These are phyloP conservation scores for Pseudogymnoascus sp. DNA, from an alignment of 2,329 filamentous ascomycete species.

Conservation along the genomic window DNA sequence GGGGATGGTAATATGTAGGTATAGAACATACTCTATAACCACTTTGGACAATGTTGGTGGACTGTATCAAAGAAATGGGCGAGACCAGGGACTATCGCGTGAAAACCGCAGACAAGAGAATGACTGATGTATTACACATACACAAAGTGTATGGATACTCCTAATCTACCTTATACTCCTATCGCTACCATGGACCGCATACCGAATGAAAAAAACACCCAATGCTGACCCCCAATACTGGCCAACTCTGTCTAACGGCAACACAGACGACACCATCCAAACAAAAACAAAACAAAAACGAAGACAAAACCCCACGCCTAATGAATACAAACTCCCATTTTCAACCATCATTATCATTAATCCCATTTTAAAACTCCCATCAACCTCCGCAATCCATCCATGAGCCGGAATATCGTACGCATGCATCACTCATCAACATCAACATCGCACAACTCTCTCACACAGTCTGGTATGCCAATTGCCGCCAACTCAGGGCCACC, in stretches of 20 bases:
- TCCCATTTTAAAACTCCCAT: not conserved
- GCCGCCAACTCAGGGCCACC: slow-evolving; percentile 36
- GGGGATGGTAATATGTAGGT: not conserved
- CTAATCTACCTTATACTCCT: not conserved
- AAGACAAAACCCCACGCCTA: not conserved
- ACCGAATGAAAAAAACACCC: not conserved
- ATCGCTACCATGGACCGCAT: not conserved
- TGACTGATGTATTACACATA: not conserved
- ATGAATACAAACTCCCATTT: not conserved
- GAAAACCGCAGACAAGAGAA: not conserved
- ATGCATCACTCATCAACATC: not conserved
- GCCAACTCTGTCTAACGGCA: too few species aligned
- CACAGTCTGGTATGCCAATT: slow-evolving; percentile 37
- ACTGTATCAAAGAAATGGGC: not conserved
- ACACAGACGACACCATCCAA: not conserved
- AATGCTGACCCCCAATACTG: not conserved
- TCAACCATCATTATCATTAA: not conserved
- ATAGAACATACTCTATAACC: not conserved
- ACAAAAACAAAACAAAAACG: not conserved
- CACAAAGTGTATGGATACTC: not conserved
- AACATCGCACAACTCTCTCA: slow-evolving; percentile 37
- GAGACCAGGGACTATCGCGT: not conserved
- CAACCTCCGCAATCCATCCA: not conserved
- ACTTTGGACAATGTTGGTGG: not conserved
- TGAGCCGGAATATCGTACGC: not conserved